These are phyloP conservation scores for Paracoccidioides lutzii DNA, from an alignment of 2,329 filamentous ascomycete species.

Conservation along the genomic window DNA sequence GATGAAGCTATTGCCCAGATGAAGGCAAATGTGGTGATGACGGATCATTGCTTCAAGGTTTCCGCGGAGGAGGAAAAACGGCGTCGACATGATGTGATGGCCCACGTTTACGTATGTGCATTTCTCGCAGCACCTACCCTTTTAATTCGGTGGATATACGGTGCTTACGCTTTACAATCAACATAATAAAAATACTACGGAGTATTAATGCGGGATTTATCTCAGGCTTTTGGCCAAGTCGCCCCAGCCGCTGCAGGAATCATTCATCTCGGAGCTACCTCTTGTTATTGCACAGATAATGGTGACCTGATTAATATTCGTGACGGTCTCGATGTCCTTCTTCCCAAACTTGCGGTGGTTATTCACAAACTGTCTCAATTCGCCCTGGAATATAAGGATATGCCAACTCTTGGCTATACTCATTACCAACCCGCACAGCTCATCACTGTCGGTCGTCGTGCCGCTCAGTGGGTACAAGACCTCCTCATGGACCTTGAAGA, in stretches of 20 bases:
- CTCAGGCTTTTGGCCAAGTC: constrained; percentile 44
- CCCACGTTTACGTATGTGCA: constrained; percentile 45
- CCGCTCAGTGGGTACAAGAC: constrained; percentile 64
- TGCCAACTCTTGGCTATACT: constrained; percentile 67
- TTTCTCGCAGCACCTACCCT: neutral
- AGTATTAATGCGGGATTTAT: neutral
- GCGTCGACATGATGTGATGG: constrained; percentile 52
- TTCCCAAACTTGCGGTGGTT: constrained; percentile 65
- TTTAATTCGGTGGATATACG: neutral
- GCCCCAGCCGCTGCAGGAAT: constrained; percentile 69
- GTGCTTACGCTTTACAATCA: neutral
- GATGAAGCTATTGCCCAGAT: constrained; percentile 65
- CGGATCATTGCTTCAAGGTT: constrained; percentile 63
- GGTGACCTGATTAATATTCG: constrained; percentile 65
- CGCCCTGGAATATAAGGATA: constrained; percentile 57
- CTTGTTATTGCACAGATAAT: constrained; percentile 48
- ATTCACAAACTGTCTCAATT: constrained; percentile 62
- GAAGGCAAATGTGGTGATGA: constrained; percentile 58
- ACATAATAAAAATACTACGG: neutral
- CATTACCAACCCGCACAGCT: constrained; percentile 35
- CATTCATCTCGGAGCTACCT: constrained; percentile 61
- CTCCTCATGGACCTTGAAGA: constrained; percentile 62
- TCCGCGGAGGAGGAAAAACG: constrained; percentile 65
- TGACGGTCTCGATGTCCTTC: constrained; percentile 61
- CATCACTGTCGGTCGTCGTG: constrained; percentile 55